Evolutionary conservation across 192 early-diverging fungal species (phyloP).

Genomic region (Entomortierella parvispora): DNA sequence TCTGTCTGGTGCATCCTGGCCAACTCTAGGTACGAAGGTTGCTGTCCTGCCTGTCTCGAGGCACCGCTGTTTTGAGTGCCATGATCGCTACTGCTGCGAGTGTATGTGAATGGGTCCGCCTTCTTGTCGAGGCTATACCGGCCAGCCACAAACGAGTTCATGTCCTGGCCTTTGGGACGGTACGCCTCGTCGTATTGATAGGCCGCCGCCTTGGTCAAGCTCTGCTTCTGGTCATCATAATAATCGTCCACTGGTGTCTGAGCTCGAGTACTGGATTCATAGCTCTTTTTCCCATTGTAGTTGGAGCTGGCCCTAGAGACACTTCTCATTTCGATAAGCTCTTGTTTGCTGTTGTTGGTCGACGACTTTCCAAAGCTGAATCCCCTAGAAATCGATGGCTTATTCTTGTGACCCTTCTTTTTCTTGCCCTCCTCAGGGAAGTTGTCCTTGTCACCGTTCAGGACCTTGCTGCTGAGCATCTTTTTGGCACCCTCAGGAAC

Average conservation of each 20-base stretch:
- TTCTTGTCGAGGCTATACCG: slow-evolving; percentile 31
- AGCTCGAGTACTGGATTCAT: too few species aligned
- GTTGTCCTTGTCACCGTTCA: slow-evolving; percentile 56
- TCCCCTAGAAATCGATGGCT: not conserved
- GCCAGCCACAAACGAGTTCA: slow-evolving; percentile 45
- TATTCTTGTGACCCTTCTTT: not conserved
- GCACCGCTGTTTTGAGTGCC: not conserved
- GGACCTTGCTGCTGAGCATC: slow-evolving; percentile 68
- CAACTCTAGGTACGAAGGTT: slow-evolving; percentile 25
- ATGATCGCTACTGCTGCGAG: too few species aligned
- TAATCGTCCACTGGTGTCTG: too few species aligned
- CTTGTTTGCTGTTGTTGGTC: not conserved
- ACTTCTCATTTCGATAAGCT: not conserved
- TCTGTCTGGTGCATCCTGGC: slow-evolving; percentile 42
- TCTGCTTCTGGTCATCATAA: slow-evolving; percentile 40
- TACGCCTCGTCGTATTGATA: slow-evolving; percentile 15
- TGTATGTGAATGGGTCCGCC: slow-evolving; percentile 15
- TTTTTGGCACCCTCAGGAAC: slow-evolving; percentile 74
- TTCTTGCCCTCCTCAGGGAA: slow-evolving; percentile 17
- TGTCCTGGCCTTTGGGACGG: slow-evolving; percentile 27
- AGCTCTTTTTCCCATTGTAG: not conserved
- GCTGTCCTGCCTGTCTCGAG: not conserved
- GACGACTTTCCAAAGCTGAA: too few species aligned
- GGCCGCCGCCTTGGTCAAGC: slow-evolving; percentile 23
- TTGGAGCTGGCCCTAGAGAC: not conserved